These are phyloP conservation scores for Sphaerostilbella broomeana DNA, from an alignment of 2,329 filamentous ascomycete species.

Conservation along the genomic window DNA sequence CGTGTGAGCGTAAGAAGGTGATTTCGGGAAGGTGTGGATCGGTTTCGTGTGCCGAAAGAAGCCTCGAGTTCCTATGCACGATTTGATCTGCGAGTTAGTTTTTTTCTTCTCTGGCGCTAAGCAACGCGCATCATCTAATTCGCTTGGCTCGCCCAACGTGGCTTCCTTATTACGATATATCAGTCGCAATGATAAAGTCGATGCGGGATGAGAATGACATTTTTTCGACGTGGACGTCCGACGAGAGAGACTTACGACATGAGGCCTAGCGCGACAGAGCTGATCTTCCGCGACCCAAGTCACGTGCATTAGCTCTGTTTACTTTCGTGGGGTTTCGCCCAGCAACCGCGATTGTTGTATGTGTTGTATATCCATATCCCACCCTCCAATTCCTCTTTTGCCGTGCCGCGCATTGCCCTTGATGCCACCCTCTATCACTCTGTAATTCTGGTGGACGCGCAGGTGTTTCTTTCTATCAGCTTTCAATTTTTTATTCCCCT, in stretches of 20 bases:
- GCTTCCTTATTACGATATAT: background rate
- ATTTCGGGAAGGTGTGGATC: no score
- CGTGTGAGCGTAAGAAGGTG: no score
- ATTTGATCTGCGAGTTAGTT: no score
- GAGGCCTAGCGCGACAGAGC: no score
- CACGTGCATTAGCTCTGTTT: conserved; percentile 12
- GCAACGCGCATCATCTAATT: background rate
- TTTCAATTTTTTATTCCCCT: conserved; percentile 15
- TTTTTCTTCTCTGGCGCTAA: no score
- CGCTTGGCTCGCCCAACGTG: background rate
- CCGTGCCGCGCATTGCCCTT: conserved; percentile 13
- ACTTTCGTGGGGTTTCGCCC: conserved; percentile 17
- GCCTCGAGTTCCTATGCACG: no score
- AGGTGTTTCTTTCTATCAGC: conserved; percentile 19
- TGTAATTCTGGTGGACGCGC: conserved; percentile 19
- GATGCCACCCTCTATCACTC: conserved; percentile 22
- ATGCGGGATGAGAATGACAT: conserved; percentile 12
- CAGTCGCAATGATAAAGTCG: conserved; percentile 6
- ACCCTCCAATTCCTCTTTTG: conserved; percentile 12
- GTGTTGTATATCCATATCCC: conserved; percentile 18
- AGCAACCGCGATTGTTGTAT: conserved; percentile 21
- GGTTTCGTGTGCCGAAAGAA: no score
- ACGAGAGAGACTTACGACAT: no score
- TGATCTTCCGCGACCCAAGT: no score
- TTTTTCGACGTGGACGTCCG: conserved; percentile 10